phyloP scores from a whole-genome alignment of 345 rosid genomes.

The Euphorbia lathyris region DNA sequence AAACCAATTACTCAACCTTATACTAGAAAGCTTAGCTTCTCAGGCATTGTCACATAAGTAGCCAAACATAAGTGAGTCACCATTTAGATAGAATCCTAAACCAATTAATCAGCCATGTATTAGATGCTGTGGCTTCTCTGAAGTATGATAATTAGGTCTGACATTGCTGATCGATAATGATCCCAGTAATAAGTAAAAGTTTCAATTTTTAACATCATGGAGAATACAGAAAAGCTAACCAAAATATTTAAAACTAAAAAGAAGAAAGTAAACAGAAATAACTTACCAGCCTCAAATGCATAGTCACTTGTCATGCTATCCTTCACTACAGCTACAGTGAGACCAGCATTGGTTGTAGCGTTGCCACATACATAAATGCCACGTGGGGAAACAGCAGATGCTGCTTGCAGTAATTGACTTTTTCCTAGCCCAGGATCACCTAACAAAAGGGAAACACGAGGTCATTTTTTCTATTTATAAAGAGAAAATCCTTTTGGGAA shows the following conservation, averaged over 20 bases:
- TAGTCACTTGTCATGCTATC: slow-evolving; percentile 87
- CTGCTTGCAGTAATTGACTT: slow-evolving; percentile 97
- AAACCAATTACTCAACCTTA: not conserved
- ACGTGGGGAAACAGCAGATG: slow-evolving; percentile 87
- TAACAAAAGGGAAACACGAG: slow-evolving; percentile 31
- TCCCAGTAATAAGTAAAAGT: not conserved
- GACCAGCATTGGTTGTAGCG: slow-evolving; percentile 89
- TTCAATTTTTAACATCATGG: not conserved
- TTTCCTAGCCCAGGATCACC: slow-evolving; percentile 99
- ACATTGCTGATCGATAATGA: not conserved
- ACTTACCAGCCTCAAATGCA: slow-evolving; percentile 94
- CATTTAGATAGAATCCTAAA: not conserved
- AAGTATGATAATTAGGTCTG: not conserved
- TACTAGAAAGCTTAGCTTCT: not conserved
- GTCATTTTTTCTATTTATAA: not conserved
- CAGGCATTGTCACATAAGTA: too few relatives aligned
- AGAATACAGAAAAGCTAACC: not conserved
- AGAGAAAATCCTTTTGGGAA: not conserved
- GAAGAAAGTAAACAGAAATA: slow-evolving; percentile 17
- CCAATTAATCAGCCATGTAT: not conserved
- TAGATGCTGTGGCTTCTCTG: not conserved
- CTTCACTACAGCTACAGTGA: slow-evolving; percentile 95
- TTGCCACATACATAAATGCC: slow-evolving; percentile 98
- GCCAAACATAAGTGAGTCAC: too few relatives aligned
- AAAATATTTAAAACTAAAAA: not conserved